Conservation (phyloP, 2,329 filamentous ascomycete genomes). For the Fusarium euwallaceae region DNA sequence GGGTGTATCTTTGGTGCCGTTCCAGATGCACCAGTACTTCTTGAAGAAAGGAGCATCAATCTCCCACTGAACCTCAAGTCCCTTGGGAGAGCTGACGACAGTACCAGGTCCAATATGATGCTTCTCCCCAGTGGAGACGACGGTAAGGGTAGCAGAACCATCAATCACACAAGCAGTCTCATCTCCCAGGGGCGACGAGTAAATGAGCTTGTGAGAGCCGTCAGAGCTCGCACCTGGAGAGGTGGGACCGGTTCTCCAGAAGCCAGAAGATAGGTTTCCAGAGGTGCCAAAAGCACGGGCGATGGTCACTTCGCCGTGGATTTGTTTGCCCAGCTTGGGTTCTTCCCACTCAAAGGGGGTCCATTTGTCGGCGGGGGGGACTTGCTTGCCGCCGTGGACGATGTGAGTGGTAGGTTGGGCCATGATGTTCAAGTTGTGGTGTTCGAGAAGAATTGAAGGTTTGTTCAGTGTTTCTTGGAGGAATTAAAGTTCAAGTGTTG, state of each 20-base stretch:
- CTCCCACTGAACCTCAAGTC: conserved; percentile 11
- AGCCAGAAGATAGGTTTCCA: conserved; percentile 7
- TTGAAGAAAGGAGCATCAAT: conserved; percentile 11
- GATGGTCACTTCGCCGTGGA: conserved; percentile 7
- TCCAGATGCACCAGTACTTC: conserved; percentile 22
- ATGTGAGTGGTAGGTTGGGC: conserved; percentile 9
- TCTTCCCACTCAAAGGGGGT: conserved; percentile 17
- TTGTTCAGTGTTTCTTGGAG: not conserved
- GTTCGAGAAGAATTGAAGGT: not conserved
- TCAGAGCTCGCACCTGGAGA: conserved; percentile 3
- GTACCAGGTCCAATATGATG: conserved; percentile 5
- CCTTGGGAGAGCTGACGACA: conserved; percentile 10
- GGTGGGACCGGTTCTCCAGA: conserved; percentile 5
- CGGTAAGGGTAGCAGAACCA: conserved; percentile 7
- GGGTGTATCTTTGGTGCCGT: not conserved
- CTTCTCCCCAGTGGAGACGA: conserved; percentile 8
- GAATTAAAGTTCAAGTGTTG: not conserved
- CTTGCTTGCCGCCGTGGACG: conserved; percentile 13
- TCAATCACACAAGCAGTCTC: conserved; percentile 11
- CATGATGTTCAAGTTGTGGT: not conserved
- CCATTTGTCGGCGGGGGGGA: conserved; percentile 6
- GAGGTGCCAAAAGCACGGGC: conserved; percentile 8
- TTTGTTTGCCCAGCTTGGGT: conserved; percentile 12
- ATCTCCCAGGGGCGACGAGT: conserved; percentile 7
- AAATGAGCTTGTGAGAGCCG: conserved; percentile 9